Conservation (phyloP, 2,329 filamentous ascomycete species). For the Penicillium capsulatum region DNA sequence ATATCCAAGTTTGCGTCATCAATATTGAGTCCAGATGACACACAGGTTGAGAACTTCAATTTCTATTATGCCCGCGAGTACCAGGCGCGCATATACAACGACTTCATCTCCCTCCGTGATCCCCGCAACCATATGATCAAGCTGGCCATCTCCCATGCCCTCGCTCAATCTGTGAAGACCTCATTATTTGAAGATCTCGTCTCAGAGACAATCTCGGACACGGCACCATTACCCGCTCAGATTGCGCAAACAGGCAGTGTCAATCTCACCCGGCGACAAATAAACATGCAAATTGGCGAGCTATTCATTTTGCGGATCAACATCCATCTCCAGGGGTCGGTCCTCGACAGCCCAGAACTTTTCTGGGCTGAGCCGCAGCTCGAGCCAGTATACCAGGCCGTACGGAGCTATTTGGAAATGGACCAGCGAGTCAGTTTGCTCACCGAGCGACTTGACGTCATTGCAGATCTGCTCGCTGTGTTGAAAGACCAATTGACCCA, state of each 20-base stretch:
- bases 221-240: slow-evolving; percentile 86
- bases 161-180: slow-evolving; percentile 96
- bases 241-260: slow-evolving; percentile 92
- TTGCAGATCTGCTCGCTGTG: slow-evolving; percentile 86
- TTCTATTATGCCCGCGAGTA: slow-evolving; percentile 99
- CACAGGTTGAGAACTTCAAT: slow-evolving; percentile 97
- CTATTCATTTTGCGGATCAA: slow-evolving; percentile 97
- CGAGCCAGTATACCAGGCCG: slow-evolving; percentile 93
- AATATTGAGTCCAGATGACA: slow-evolving; percentile 80
- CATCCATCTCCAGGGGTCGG: slow-evolving; percentile 94
- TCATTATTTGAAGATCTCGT: slow-evolving; percentile 95
- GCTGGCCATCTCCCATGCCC: slow-evolving; percentile 88
- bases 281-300: slow-evolving; percentile 99
- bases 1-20: slow-evolving; percentile 91
- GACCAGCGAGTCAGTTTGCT: slow-evolving; percentile 87
- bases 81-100: slow-evolving; percentile 97
- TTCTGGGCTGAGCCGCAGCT: slow-evolving; percentile 98
- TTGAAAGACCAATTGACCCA: slow-evolving; percentile 94
- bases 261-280: slow-evolving; percentile 77
- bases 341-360: slow-evolving; percentile 92
- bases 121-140: slow-evolving; percentile 98
- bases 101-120: slow-evolving; percentile 92
- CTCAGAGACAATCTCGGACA: slow-evolving; percentile 86
- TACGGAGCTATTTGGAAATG: slow-evolving; percentile 95
- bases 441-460: slow-evolving; percentile 86